phyloP scores from a whole-genome alignment of 2,329 filamentous ascomycete species.

The Alternaria viburni region DNA sequence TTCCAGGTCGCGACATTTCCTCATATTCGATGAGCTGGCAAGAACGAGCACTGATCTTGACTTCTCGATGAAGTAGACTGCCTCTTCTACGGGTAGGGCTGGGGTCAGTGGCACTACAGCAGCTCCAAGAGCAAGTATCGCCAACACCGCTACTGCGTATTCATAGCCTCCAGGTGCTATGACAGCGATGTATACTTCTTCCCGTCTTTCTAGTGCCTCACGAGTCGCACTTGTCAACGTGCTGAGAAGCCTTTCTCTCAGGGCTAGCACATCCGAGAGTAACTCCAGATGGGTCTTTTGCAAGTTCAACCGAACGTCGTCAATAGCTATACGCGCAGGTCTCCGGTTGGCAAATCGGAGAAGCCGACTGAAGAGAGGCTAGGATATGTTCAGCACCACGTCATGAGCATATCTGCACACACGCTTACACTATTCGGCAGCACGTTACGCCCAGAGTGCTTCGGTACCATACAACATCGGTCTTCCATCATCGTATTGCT shows the following conservation, averaged over 20 bases:
- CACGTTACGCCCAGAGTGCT: slow-evolving; percentile 33
- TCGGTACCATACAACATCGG: slow-evolving; percentile 33
- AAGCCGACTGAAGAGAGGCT: slow-evolving; percentile 51
- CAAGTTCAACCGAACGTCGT: slow-evolving; percentile 47
- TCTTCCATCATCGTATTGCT: slow-evolving; percentile 30
- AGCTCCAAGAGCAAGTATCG: slow-evolving; percentile 55
- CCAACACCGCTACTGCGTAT: slow-evolving; percentile 56
- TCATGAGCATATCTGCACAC: too few relatives aligned
- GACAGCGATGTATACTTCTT: slow-evolving; percentile 54
- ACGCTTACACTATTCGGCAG: slow-evolving; percentile 41
- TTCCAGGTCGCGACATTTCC: slow-evolving; percentile 35
- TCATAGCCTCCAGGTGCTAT: slow-evolving; percentile 57
- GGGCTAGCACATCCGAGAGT: slow-evolving; percentile 52
- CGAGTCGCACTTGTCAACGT: slow-evolving; percentile 35
- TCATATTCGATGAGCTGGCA: slow-evolving; percentile 44
- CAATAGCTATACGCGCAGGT: slow-evolving; percentile 47
- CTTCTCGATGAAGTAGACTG: slow-evolving; percentile 54
- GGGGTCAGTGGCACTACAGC: slow-evolving; percentile 56
- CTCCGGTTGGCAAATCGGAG: slow-evolving; percentile 48
- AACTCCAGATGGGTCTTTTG: slow-evolving; percentile 52
- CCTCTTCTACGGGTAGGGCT: slow-evolving; percentile 52
- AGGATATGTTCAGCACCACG: slow-evolving; percentile 12
- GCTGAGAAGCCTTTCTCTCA: slow-evolving; percentile 49
- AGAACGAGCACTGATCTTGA: slow-evolving; percentile 49
- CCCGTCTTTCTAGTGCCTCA: slow-evolving; percentile 37